Evolutionary conservation across 441 rosid genomes (phyloP).

Genomic region (Populus hybrid): DNA sequence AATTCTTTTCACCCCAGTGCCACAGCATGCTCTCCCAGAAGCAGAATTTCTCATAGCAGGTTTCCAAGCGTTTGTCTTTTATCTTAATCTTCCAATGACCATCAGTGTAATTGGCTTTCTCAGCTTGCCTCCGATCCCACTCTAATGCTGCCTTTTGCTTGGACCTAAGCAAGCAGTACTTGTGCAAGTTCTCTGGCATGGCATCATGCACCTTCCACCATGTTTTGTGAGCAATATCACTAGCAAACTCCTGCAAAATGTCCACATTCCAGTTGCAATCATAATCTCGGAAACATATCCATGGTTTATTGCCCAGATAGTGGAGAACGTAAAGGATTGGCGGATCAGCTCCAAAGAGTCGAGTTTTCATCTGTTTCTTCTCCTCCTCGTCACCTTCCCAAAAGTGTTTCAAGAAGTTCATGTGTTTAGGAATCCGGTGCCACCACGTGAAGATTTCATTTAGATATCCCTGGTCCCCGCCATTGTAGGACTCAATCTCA

Average conservation of each 20-base stretch:
- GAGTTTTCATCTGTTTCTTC: slow-evolving; percentile 58
- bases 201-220: slow-evolving; percentile 95
- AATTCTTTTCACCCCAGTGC: slow-evolving; percentile 86
- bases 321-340: slow-evolving; percentile 78
- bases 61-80: slow-evolving; percentile 57
- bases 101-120: slow-evolving; percentile 65
- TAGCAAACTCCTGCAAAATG: slow-evolving; percentile 63
- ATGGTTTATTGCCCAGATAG: slow-evolving; percentile 78
- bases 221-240: slow-evolving; percentile 68
- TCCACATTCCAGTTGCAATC: slow-evolving; percentile 97
- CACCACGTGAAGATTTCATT: slow-evolving; percentile 93
- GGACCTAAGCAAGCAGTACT: slow-evolving; percentile 66
- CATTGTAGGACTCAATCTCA: slow-evolving; percentile 80
- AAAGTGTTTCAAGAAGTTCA: slow-evolving; percentile 90
- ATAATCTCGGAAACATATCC: slow-evolving; percentile 86
- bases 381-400: slow-evolving; percentile 84
- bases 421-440: slow-evolving; percentile 87
- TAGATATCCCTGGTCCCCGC: slow-evolving; percentile 89
- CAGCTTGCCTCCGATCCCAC: slow-evolving; percentile 82
- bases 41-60: slow-evolving; percentile 68
- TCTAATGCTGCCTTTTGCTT: slow-evolving; percentile 85
- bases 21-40: slow-evolving; percentile 84
- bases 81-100: slow-evolving; percentile 85
- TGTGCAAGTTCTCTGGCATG: slow-evolving; percentile 69
- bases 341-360: slow-evolving; percentile 70